phyloP scores from a whole-genome alignment of 2,329 filamentous ascomycete genomes.

The Hypoxylon sp. region DNA sequence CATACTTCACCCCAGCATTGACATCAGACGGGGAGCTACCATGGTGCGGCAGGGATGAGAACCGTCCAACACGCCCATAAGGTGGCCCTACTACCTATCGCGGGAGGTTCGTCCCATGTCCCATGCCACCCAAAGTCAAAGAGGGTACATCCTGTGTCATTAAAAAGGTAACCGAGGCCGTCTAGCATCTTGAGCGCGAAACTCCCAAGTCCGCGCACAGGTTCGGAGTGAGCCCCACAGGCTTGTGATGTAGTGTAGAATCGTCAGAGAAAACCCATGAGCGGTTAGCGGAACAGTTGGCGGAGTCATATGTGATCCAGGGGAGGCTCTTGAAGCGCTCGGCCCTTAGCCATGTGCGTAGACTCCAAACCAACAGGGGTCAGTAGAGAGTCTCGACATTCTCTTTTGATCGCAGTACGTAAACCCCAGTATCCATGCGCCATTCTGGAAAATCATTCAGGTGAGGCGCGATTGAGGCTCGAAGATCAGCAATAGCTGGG shows the following conservation, averaged over 20 bases:
- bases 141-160: neutral
- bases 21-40: constrained; percentile 41
- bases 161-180: neutral
- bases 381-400: constrained; percentile 6
- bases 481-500: constrained; percentile 39
- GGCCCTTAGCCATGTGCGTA: constrained; percentile 15
- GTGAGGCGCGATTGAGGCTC: constrained; percentile 31
- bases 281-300: constrained; percentile 38
- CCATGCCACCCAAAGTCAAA: too few relatives aligned
- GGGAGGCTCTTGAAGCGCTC: constrained; percentile 34
- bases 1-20: constrained; percentile 40
- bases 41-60: constrained; percentile 38
- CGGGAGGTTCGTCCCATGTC: constrained; percentile 26
- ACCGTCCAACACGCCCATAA: constrained; percentile 12
- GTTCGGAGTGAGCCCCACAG: neutral
- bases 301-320: constrained; percentile 23
- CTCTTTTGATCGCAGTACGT: constrained; percentile 1
- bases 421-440: neutral
- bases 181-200: constrained; percentile 1
- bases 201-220: constrained; percentile 7
- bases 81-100: constrained; percentile 6
- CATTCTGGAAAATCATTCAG: constrained; percentile 26
- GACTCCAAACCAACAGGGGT: constrained; percentile 20
- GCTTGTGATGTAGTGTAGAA: constrained; percentile 10
- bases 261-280: constrained; percentile 13